Conservation (phyloP, 352 stramenopile genomes). For the Pythium coloratum region DNA sequence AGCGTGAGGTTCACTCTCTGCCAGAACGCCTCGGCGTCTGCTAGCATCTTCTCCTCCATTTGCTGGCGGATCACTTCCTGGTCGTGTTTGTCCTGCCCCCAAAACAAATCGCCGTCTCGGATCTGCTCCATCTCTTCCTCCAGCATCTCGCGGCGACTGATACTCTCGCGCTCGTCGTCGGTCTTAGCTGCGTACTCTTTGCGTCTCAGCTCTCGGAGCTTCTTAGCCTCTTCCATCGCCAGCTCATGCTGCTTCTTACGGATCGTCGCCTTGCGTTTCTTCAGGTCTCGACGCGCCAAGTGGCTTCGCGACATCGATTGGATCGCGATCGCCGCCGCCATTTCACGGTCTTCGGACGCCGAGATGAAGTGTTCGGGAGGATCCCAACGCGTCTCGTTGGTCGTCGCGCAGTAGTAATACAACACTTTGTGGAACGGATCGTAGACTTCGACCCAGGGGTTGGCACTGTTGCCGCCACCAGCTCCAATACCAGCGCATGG, state of each 20-base stretch:
- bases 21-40: conserved; percentile 40
- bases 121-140: conserved; percentile 58
- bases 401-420: conserved; percentile 60
- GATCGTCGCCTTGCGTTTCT: conserved; percentile 32
- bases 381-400: conserved; percentile 51
- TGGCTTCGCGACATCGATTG: conserved; percentile 55
- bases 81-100: conserved; percentile 46
- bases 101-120: conserved; percentile 46
- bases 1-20: conserved; percentile 39
- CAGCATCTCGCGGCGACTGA: conserved; percentile 47
- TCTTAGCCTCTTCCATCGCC: conserved; percentile 20
- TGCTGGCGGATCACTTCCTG: conserved; percentile 40
- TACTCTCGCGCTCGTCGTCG: conserved; percentile 39
- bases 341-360: conserved; percentile 39
- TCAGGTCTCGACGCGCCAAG: conserved; percentile 32
- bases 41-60: conserved; percentile 48
- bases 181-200: conserved; percentile 30
- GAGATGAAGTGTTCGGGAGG: conserved; percentile 38
- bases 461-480: neutral
- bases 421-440: conserved; percentile 52
- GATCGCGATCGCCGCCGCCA: conserved; percentile 53
- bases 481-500: neutral
- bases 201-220: conserved; percentile 26
- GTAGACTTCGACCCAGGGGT: conserved; percentile 64
- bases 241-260: conserved; percentile 30